Conservation (phyloP, 306 rosid species). For the Glycyrrhiza uralensis region DNA sequence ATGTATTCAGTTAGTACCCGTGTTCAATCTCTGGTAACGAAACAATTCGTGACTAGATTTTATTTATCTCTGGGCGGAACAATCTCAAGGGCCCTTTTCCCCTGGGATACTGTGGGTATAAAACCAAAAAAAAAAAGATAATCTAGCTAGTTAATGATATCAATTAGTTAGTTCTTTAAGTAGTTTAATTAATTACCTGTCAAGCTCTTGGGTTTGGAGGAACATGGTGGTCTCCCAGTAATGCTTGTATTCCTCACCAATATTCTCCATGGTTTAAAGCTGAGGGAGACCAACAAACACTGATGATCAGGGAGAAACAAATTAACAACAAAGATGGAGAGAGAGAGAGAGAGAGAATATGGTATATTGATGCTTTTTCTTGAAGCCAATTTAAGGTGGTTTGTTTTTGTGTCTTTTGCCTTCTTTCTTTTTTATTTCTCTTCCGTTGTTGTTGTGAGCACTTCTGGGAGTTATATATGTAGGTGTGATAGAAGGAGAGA, state of each 20-base stretch:
- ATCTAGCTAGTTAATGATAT: background rate
- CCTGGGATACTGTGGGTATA: too few species aligned
- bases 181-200: slow-evolving; percentile 49
- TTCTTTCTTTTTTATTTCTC: background rate
- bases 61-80: too few species aligned
- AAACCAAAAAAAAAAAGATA: background rate
- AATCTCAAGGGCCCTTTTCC: too few species aligned
- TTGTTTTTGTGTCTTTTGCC: background rate
- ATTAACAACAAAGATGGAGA: background rate
- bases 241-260: slow-evolving; percentile 58
- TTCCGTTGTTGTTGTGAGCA: too few species aligned
- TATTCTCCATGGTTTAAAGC: slow-evolving; percentile 54
- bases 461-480: too few species aligned
- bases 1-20: too few species aligned
- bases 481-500: too few species aligned
- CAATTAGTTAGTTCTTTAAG: background rate
- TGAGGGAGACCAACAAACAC: too few species aligned
- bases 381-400: background rate
- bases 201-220: slow-evolving; percentile 67
- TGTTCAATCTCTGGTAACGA: too few species aligned
- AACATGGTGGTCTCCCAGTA: slow-evolving; percentile 77
- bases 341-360: background rate
- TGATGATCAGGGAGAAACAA: background rate
- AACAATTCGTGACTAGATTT: too few species aligned
- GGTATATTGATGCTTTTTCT: background rate